Conservation (phyloP, 2,329 filamentous ascomycete species). For the Coleophoma eucalyptorum region DNA sequence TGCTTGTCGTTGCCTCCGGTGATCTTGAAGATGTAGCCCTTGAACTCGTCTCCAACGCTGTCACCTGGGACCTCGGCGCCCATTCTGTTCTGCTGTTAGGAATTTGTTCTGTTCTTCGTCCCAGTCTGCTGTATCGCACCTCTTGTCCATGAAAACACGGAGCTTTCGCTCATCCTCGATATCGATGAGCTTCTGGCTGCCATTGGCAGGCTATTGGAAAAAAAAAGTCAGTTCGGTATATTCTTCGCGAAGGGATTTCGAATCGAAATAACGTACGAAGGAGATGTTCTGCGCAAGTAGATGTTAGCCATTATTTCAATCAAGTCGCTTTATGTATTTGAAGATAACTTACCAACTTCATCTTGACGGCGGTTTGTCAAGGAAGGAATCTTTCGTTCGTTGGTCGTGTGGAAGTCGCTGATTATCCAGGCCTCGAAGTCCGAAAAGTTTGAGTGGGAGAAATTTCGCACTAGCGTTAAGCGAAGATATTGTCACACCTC, state of each 20-base stretch:
- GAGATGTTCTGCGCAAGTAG: slow-evolving; percentile 24
- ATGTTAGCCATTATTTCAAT: slow-evolving; percentile 16
- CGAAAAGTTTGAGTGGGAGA: too few relatives aligned
- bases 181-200: slow-evolving; percentile 99
- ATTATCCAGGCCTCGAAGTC: too few relatives aligned
- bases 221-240: slow-evolving; percentile 14
- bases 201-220: slow-evolving; percentile 74
- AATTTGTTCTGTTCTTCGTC: too few relatives aligned
- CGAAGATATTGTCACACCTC: too few relatives aligned
- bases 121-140: slow-evolving; percentile 47
- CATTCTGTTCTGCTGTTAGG: slow-evolving; percentile 50
- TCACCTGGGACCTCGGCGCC: slow-evolving; percentile 90
- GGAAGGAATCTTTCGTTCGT: too few relatives aligned
- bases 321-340: background rate
- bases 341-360: slow-evolving; percentile 27
- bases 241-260: slow-evolving; percentile 1
- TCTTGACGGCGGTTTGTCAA: slow-evolving; percentile 13
- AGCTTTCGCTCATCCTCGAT: slow-evolving; percentile 99
- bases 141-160: slow-evolving; percentile 97
- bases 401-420: too few relatives aligned
- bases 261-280: slow-evolving; percentile 21
- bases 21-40: slow-evolving; percentile 99
- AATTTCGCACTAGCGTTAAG: too few relatives aligned
- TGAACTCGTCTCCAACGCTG: slow-evolving; percentile 97
- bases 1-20: slow-evolving; percentile 99